Evolutionary conservation across 2,329 filamentous ascomycete species (phyloP).

Genomic region (Trichoderma simmonsii): DNA sequence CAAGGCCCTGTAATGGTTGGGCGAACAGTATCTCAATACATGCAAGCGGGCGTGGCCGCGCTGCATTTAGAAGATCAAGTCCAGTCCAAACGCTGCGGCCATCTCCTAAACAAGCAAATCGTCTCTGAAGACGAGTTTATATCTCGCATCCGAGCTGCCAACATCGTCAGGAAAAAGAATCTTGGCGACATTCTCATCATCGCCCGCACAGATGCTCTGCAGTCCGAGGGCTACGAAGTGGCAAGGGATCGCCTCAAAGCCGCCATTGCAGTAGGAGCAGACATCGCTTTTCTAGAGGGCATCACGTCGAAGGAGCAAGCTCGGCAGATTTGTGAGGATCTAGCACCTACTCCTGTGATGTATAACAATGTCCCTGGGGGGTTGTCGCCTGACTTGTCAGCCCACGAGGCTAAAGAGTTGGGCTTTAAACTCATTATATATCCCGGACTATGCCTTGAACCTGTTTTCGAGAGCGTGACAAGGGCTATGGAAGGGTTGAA

Average conservation of each 20-base stretch:
- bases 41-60: conserved; percentile 53
- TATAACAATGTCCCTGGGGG: conserved; percentile 58
- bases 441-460: conserved; percentile 30
- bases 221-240: conserved; percentile 55
- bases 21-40: conserved; percentile 52
- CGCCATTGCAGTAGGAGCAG: conserved; percentile 54
- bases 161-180: conserved; percentile 39
- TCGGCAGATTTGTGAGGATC: conserved; percentile 41
- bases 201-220: conserved; percentile 60
- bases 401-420: conserved; percentile 50
- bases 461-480: neutral
- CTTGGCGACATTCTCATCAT: conserved; percentile 58
- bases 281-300: conserved; percentile 60
- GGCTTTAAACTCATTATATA: conserved; percentile 60
- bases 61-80: conserved; percentile 64
- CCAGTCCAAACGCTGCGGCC: conserved; percentile 62
- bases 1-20: conserved; percentile 46
- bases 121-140: conserved; percentile 50
- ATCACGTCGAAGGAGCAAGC: conserved; percentile 51
- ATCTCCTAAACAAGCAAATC: conserved; percentile 59
- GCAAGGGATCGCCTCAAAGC: conserved; percentile 48
- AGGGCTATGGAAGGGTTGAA: neutral
- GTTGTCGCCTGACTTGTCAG: conserved; percentile 51
- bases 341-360: conserved; percentile 50
- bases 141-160: conserved; percentile 56